phyloP scores from a whole-genome alignment of 1,284 basidiomycete genomes.

The Trichosporon sp. region DNA sequence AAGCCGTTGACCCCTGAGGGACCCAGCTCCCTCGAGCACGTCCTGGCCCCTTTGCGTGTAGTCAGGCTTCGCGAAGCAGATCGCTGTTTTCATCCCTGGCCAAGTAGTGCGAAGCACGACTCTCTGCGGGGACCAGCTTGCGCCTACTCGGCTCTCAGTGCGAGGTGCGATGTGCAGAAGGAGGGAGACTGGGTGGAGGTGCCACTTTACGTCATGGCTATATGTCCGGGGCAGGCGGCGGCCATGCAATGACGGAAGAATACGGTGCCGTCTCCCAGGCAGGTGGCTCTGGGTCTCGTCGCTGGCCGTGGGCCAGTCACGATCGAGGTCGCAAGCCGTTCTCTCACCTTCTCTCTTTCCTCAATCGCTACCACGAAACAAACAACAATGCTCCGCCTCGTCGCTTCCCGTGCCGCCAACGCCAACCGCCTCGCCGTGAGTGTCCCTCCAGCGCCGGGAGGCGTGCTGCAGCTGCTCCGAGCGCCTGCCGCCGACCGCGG shows the following conservation, averaged over 20 bases:
- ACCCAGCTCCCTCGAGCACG: background rate
- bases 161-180: background rate
- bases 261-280: background rate
- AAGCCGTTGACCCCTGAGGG: background rate
- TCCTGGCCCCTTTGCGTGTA: too few relatives aligned
- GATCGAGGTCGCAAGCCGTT: background rate
- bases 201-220: conserved; percentile 6
- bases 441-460: background rate
- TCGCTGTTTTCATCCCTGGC: background rate
- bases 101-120: background rate
- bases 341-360: background rate
- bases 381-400: conserved; percentile 20
- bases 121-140: too few relatives aligned
- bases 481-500: too few relatives aligned
- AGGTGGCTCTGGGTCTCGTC: too few relatives aligned
- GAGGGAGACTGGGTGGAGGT: background rate
- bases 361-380: background rate
- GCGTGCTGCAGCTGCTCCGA: too few relatives aligned
- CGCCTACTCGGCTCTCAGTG: background rate
- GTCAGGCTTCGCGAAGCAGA: background rate
- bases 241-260: background rate
- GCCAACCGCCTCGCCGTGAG: conserved; percentile 23
- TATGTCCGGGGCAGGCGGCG: background rate
- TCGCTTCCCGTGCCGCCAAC: conserved; percentile 20
- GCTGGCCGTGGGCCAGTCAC: background rate